Evolutionary conservation across 2,329 filamentous ascomycete genomes (phyloP), one percentile per base, ranked within the genome.

Genomic region (Plectosphaerella sp.): DNA sequence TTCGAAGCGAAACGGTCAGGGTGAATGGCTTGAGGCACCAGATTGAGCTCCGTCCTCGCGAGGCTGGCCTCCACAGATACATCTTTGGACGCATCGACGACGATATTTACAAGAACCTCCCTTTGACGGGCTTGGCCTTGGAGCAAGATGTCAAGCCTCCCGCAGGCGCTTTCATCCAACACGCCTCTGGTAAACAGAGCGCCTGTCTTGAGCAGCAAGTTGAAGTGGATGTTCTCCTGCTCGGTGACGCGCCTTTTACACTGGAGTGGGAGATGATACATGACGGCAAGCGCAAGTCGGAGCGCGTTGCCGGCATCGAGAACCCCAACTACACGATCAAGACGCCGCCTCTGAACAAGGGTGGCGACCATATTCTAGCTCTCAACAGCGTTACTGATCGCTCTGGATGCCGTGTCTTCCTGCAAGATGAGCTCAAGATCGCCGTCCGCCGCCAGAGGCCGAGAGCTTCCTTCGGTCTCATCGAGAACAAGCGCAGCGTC

Each of bases 91-190:
- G 84, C 41, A 86, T 99, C 52, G 83, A 86, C 57, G 95, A 99
- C 67, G 77, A 79, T 45, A 86, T 97, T 33, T 99, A 99, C 71
- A 80, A 79, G 33, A 78, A 78, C 2, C 78, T 87, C 48, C 74
- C 77, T 24, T 71, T 95, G 20, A 71, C 80, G 12, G 77, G 80
- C 48, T 79, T 87, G 55, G 70, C 82, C 10, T 72, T 97, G 41
- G 87, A 95, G 68, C 93, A 97, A 68, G 86, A 91, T 61, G 93
- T 99, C 59, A 96, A 95, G 68, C 94, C 94, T 10, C 89, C 92
- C 4, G 93, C 94, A 7, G 89, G 88, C 10, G 93, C 93, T 22
- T 83, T 86, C 55, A 77, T 91, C 51, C 77, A 81, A 43, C 72
- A 78, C 24, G 73, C 76, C 8, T 73, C 77, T 18, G 73, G 76